A percentile compares a stretch with the other conserved stretches of the same genome.
Evolutionary conservation across 345 rosid species (phyloP).

Genomic region (Aegle marmelos): DNA sequence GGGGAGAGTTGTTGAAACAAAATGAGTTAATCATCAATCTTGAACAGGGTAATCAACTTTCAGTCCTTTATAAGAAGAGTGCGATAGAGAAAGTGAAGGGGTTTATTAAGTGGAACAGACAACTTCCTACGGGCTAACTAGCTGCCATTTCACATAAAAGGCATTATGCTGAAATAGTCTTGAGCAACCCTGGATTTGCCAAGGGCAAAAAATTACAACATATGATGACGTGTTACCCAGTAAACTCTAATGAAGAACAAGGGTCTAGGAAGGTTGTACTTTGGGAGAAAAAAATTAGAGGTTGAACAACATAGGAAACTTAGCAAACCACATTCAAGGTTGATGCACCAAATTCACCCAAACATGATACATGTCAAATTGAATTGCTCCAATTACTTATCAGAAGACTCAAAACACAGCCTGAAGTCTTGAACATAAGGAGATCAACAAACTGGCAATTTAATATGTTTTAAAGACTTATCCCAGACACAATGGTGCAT

Average conservation of each 20-base stretch:
- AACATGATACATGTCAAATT: not conserved
- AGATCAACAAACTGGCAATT: not conserved
- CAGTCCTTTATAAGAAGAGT: not conserved
- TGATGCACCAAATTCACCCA: not conserved
- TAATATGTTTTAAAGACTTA: not conserved
- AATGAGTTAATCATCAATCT: slow-evolving; percentile 9
- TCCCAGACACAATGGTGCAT: not conserved
- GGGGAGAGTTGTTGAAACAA: not conserved
- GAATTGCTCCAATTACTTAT: not conserved
- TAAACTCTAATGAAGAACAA: not conserved
- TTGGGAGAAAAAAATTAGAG: not conserved
- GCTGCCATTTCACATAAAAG: not conserved
- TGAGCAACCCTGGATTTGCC: not conserved
- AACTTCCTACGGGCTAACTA: not conserved
- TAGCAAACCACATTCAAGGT: not conserved
- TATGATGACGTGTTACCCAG: not conserved
- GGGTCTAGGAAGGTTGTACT: not conserved
- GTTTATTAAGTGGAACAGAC: not conserved
- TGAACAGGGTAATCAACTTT: not conserved
- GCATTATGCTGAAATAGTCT: not conserved
- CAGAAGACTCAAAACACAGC: not conserved
- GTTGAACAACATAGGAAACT: not conserved
- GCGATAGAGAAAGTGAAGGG: not conserved
- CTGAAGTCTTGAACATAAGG: not conserved
- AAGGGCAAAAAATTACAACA: not conserved